Conservation (phyloP, 371 early-diverging fungal genomes). For the Dinochytrium kinnereticum region DNA sequence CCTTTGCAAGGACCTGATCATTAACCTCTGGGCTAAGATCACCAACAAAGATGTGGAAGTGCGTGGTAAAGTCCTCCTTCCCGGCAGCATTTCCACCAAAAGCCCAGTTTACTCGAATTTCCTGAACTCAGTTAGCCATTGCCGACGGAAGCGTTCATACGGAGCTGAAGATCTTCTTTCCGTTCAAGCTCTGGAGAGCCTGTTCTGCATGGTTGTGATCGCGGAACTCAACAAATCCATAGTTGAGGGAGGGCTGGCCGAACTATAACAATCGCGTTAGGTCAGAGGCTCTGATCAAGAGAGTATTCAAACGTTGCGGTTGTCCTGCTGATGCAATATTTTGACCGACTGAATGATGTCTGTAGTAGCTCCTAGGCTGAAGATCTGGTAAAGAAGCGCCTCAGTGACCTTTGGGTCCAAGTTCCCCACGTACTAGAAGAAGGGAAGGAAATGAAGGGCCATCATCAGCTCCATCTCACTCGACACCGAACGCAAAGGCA, state of each 20-base stretch:
- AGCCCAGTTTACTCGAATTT: conserved; percentile 88
- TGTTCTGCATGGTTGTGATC: conserved; percentile 75
- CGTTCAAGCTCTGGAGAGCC: conserved; percentile 79
- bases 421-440: conserved; percentile 76
- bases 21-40: conserved; percentile 81
- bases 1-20: conserved; percentile 70
- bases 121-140: conserved; percentile 51
- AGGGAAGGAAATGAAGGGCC: background rate
- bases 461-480: no score
- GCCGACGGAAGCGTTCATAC: conserved; percentile 22
- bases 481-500: no score
- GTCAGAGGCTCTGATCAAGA: background rate
- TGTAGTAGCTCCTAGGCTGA: conserved; percentile 55
- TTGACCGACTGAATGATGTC: conserved; percentile 76
- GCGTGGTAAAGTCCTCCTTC: conserved; percentile 70
- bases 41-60: conserved; percentile 85
- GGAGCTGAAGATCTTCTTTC: conserved; percentile 58
- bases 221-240: conserved; percentile 89
- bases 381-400: conserved; percentile 74
- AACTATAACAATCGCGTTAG: background rate
- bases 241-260: conserved; percentile 67
- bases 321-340: conserved; percentile 71
- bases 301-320: conserved; percentile 42
- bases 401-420: conserved; percentile 86
- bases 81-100: conserved; percentile 56